Conservation (phyloP, 371 early-diverging fungal genomes). For the Basidiobolus meristosporus region DNA sequence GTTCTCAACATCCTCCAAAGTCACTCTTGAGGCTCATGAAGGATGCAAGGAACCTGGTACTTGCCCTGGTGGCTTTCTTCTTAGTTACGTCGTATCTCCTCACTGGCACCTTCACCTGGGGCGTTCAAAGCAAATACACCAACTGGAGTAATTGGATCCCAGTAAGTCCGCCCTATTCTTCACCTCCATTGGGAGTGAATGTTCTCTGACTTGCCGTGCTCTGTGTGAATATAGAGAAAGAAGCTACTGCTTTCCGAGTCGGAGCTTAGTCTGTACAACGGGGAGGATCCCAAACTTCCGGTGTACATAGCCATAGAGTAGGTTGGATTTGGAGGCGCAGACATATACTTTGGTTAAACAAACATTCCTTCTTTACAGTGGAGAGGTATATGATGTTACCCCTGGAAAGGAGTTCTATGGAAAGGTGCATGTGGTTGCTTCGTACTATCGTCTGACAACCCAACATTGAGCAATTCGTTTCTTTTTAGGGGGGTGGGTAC, state of each 20-base stretch:
- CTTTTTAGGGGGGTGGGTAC: slow-evolving; percentile 77
- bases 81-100: slow-evolving; percentile 46
- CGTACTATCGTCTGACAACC: too few relatives aligned
- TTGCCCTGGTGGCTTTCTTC: slow-evolving; percentile 15
- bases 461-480: too few relatives aligned
- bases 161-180: slow-evolving; percentile 11
- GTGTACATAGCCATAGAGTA: slow-evolving; percentile 80
- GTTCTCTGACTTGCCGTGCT: not conserved
- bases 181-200: not conserved
- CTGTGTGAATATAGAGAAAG: slow-evolving; percentile 12
- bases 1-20: too few relatives aligned
- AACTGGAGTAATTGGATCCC: slow-evolving; percentile 58
- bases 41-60: too few relatives aligned
- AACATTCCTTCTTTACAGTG: slow-evolving; percentile 15
- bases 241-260: slow-evolving; percentile 44
- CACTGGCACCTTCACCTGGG: slow-evolving; percentile 64
- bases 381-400: slow-evolving; percentile 80
- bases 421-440: too few relatives aligned
- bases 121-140: slow-evolving; percentile 47
- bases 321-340: slow-evolving; percentile 3
- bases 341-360: not conserved
- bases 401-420: slow-evolving; percentile 53
- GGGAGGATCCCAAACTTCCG: slow-evolving; percentile 48
- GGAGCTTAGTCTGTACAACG: slow-evolving; percentile 63
- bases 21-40: too few relatives aligned